phyloP scores from a whole-genome alignment of 2,329 filamentous ascomycete species.

The Colletotrichum agaves region DNA sequence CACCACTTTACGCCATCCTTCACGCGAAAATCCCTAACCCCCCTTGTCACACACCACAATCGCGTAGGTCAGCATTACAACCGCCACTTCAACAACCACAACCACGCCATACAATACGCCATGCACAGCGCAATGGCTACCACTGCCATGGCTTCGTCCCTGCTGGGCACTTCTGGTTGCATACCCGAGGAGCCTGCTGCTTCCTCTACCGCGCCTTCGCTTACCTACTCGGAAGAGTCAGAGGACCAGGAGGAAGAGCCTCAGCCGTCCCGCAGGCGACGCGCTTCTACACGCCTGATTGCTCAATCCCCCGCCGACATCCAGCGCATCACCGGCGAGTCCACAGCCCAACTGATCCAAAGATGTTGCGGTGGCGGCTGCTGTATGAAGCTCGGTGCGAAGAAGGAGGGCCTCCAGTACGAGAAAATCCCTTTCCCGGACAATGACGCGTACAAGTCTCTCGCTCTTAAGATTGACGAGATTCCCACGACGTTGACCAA shows the following conservation, averaged over 20 bases:
- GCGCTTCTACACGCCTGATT: conserved; percentile 76
- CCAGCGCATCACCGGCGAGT: conserved; percentile 72
- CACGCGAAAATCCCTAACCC: conserved; percentile 3
- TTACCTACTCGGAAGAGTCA: conserved; percentile 72
- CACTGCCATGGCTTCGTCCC: conserved; percentile 50
- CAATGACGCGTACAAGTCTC: conserved; percentile 84
- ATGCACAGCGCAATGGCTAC: conserved; percentile 46
- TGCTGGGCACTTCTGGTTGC: conserved; percentile 54
- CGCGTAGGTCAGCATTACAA: conserved; percentile 5
- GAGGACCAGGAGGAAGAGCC: conserved; percentile 66
- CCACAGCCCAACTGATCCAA: conserved; percentile 69
- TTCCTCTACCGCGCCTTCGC: conserved; percentile 67
- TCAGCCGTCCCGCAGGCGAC: conserved; percentile 57
- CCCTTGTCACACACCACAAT: conserved; percentile 17
- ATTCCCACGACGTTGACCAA: conserved; percentile 80
- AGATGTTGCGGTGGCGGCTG: conserved; percentile 74
- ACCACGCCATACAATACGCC: neutral
- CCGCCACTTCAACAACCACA: conserved; percentile 17
- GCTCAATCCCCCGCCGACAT: conserved; percentile 71
- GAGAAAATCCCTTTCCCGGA: conserved; percentile 72
- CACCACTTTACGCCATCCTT: conserved; percentile 25
- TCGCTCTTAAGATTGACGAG: conserved; percentile 79
- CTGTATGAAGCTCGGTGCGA: conserved; percentile 62
- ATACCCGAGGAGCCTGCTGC: conserved; percentile 57
- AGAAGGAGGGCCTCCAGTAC: conserved; percentile 59